These are phyloP conservation scores for Themeda triandra DNA, from an alignment of 176 grass and related monocot genomes.

Conservation along the genomic window DNA sequence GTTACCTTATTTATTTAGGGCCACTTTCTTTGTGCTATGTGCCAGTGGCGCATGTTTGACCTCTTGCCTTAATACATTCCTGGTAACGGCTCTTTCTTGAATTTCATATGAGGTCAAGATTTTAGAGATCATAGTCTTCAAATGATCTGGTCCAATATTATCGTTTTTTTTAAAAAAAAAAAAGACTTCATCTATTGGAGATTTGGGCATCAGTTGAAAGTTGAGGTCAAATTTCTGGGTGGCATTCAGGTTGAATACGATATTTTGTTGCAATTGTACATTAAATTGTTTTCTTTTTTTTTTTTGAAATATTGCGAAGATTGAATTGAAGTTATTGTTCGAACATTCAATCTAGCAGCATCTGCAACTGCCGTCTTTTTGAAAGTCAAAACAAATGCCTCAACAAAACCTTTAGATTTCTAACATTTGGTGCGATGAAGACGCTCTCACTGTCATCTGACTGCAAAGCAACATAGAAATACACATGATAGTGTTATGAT, in stretches of 20 bases:
- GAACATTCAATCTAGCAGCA: not conserved
- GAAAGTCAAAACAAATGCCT: not conserved
- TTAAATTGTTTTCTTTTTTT: no score
- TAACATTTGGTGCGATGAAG: not conserved
- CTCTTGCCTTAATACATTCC: not conserved
- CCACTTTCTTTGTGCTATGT: slow-evolving; percentile 17
- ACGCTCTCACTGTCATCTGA: not conserved
- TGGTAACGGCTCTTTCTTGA: not conserved
- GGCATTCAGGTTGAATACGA: not conserved
- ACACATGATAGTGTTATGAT: not conserved
- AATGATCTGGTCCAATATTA: not conserved
- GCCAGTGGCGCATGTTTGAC: not conserved
- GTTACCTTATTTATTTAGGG: slow-evolving; percentile 19
- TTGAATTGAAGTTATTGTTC: not conserved
- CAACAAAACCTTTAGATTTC: not conserved
- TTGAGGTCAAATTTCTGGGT: not conserved
- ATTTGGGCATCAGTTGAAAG: not conserved
- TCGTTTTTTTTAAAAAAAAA: no score
- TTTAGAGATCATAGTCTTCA: not conserved
- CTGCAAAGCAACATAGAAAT: not conserved
- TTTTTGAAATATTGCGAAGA: not conserved
- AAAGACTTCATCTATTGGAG: not conserved
- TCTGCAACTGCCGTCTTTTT: not conserved
- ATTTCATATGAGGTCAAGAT: not conserved
- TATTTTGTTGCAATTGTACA: not conserved